A percentile compares a stretch with the other conserved stretches of the same genome.
These are phyloP conservation scores for Wickerhamomyces subpelliculosus DNA, from an alignment of 805 yeast species.

Conservation along the genomic window DNA sequence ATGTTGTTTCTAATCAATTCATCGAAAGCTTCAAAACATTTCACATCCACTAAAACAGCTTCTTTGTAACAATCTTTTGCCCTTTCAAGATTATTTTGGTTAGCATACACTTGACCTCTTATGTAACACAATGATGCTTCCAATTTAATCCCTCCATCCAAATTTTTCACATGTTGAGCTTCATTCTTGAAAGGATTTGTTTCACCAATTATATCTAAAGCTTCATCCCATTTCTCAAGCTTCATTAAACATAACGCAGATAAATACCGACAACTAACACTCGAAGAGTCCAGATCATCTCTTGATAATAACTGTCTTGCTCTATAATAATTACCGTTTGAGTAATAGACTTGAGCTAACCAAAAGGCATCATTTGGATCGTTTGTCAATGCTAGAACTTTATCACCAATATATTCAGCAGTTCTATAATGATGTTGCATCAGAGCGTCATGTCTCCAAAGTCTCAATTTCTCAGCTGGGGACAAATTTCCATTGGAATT, in stretches of 20 bases:
- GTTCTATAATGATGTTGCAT: slow-evolving; percentile 88
- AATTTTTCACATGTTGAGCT: slow-evolving; percentile 32
- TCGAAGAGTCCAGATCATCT: slow-evolving; percentile 43
- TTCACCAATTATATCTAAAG: slow-evolving; percentile 80
- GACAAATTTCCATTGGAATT: slow-evolving; percentile 26
- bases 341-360: slow-evolving; percentile 85
- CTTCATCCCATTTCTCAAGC: slow-evolving; percentile 79
- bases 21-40: slow-evolving; percentile 89
- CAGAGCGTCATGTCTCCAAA: slow-evolving; percentile 91
- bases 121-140: slow-evolving; percentile 84
- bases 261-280: slow-evolving; percentile 74
- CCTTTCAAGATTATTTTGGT: slow-evolving; percentile 73
- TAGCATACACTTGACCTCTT: slow-evolving; percentile 76
- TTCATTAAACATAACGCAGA: slow-evolving; percentile 70
- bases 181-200: slow-evolving; percentile 57
- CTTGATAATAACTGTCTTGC: slow-evolving; percentile 66
- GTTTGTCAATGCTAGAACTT: slow-evolving; percentile 71
- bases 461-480: slow-evolving; percentile 76
- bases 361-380: slow-evolving; percentile 95
- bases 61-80: slow-evolving; percentile 86
- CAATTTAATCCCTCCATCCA: slow-evolving; percentile 80
- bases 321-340: slow-evolving; percentile 68
- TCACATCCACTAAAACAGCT: slow-evolving; percentile 80
- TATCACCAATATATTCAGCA: slow-evolving; percentile 89
- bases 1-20: slow-evolving; percentile 67